phyloP scores from a whole-genome alignment of 192 early-diverging fungal genomes.

The Mortierella antarctica region DNA sequence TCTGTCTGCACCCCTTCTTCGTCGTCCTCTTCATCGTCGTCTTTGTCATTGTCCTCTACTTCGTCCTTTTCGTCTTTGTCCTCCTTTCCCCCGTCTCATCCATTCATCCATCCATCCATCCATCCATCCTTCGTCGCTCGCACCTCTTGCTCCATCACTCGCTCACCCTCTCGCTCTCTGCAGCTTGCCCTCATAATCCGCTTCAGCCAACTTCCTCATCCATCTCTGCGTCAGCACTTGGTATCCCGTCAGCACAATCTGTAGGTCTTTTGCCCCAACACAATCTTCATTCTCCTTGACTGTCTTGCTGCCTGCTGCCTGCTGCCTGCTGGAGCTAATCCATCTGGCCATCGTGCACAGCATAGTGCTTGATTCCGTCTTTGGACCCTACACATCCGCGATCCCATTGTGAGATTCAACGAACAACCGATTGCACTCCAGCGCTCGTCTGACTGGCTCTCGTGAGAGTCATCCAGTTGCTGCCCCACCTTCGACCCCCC shows the following conservation, averaged over 20 bases:
- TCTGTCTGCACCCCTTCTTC: too few relatives aligned
- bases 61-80: too few relatives aligned
- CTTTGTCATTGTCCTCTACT: too few relatives aligned
- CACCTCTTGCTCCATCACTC: background rate
- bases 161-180: background rate
- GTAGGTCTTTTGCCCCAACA: too few relatives aligned
- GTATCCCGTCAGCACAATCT: too few relatives aligned
- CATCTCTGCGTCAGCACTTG: background rate
- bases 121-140: background rate
- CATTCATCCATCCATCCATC: background rate
- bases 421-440: background rate
- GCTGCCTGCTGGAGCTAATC: too few relatives aligned
- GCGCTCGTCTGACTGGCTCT: background rate
- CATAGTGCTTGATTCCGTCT: too few relatives aligned
- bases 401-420: background rate
- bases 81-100: background rate
- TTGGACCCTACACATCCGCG: too few relatives aligned
- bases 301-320: too few relatives aligned
- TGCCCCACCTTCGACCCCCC: background rate
- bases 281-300: too few relatives aligned
- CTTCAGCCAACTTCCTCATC: background rate
- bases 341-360: too few relatives aligned
- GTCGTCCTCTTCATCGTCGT: too few relatives aligned
- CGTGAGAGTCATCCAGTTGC: constrained; percentile 11
- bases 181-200: background rate